These are phyloP conservation scores for Boehmeria nivea DNA, from an alignment of 306 rosid species.

Conservation along the genomic window DNA sequence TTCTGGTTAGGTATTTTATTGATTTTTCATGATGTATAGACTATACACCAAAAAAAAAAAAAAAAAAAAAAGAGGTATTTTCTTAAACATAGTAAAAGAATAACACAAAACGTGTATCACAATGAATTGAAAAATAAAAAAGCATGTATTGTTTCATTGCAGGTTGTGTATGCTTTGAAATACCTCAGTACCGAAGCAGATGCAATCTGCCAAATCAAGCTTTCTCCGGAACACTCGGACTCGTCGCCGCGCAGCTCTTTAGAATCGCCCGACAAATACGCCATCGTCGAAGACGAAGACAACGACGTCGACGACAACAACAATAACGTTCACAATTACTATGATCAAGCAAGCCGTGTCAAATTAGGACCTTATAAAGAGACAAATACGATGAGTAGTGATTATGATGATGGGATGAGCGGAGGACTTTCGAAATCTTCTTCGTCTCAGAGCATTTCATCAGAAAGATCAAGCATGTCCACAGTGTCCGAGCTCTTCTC, in stretches of 20 bases:
- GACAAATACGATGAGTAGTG: no score
- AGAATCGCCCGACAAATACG: conserved; percentile 14
- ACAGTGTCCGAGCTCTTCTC: conserved; percentile 14
- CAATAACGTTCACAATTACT: background rate
- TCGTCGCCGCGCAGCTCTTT: conserved; percentile 32
- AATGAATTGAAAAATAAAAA: no score
- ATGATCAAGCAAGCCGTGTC: background rate
- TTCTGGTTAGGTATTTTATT: no score
- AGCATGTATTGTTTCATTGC: background rate
- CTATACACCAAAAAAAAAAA: no score
- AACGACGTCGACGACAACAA: background rate
- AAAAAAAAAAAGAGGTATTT: no score
- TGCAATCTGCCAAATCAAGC: conserved; percentile 20
- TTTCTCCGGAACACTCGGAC: conserved; percentile 44
- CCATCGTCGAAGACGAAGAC: conserved; percentile 12
- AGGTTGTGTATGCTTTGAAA: conserved; percentile 53
- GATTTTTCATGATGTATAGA: no score
- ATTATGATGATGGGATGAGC: background rate
- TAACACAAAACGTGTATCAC: no score
- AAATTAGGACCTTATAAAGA: no score
- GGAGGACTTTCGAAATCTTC: conserved; percentile 39
- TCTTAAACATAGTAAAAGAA: no score
- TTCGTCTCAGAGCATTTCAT: conserved; percentile 27
- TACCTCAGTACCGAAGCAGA: conserved; percentile 34
- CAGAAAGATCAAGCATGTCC: conserved; percentile 18